phyloP scores from a whole-genome alignment of 2,329 filamentous ascomycete species.

The Calonectria crousiana region DNA sequence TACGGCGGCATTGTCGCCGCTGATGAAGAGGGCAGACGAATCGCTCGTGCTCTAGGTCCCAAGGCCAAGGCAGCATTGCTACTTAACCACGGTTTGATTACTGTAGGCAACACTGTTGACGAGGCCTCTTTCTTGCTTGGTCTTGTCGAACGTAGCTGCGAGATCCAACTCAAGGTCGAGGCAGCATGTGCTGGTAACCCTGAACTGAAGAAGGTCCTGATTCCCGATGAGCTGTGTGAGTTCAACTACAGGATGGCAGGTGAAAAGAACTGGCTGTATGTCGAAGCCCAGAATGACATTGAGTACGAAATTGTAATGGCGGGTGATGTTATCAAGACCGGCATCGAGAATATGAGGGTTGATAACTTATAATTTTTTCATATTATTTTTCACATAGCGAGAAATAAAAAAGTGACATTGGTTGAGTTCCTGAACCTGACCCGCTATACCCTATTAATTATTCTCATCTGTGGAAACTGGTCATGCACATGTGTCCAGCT shows the following conservation, averaged over 20 bases:
- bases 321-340: slow-evolving; percentile 40
- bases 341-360: slow-evolving; percentile 19
- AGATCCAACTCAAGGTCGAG: slow-evolving; percentile 58
- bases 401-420: neutral
- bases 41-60: slow-evolving; percentile 72
- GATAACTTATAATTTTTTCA: slow-evolving; percentile 7
- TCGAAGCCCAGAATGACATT: slow-evolving; percentile 61
- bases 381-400: neutral
- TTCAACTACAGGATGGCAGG: slow-evolving; percentile 59
- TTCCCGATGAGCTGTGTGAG: slow-evolving; percentile 54
- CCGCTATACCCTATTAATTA: neutral
- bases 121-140: slow-evolving; percentile 72
- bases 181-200: slow-evolving; percentile 65
- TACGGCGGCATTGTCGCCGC: slow-evolving; percentile 69
- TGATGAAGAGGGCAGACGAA: slow-evolving; percentile 73
- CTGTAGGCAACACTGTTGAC: slow-evolving; percentile 78
- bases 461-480: neutral
- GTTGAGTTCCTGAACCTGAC: neutral
- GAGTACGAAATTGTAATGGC: slow-evolving; percentile 59
- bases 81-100: slow-evolving; percentile 79
- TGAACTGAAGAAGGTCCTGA: slow-evolving; percentile 55
- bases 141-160: slow-evolving; percentile 15
- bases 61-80: slow-evolving; percentile 73
- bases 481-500: neutral
- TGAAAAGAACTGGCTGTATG: slow-evolving; percentile 59